Base-by-base conservation (phyloP, 768 basidiomycete genomes). In the Leucocoprinus sp. region DNA sequence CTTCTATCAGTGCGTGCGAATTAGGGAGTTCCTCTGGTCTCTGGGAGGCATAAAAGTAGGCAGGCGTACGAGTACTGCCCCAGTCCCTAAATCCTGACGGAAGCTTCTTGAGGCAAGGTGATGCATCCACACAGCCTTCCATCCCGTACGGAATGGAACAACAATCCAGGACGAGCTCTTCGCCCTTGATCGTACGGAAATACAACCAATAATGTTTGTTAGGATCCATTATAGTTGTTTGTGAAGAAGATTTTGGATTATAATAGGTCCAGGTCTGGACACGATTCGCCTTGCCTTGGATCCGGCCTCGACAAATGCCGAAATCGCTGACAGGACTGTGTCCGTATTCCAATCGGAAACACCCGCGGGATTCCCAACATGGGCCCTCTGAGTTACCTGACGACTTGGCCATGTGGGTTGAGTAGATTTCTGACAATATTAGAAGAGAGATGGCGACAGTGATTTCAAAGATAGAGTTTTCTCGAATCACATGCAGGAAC, bases 171-270 rank as follows among this genome's bases (percentile, higher is more conserved):
- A 58, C 55, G 14, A 71, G 50, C 17, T 69, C 63, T 35, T 72
- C 62, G 2, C 70, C 72, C 1, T 60, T 52, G 6, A 68, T 50
- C 1, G 68, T 72, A 4, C 58, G 68, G 60, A 75, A 73, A 49
- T 71, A 76, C 8, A 74, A 59, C 70, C 72, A 74, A 50, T 71
- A 72, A 47, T 73, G 72, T 12, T 73, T 65, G 27, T 66, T 45
- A 0, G 71, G 67, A 49, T 71, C 64, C 38, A 72, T 70, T 0
- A 68, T 64, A 36, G 57, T 55, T 18, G 47, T 37, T 23, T 65
- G 58, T 1, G 46, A 53, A 5, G 54, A 40, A 2, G 58, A 54
- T 7, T 55, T 33, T 15, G 54, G 35, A 49, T 62, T 46, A 24
- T 55, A 55, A 54, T 53, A 53, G 2, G 37, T 29, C 24, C 49